A percentile compares a stretch with the other conserved stretches of the same genome.
Conservation (phyloP, 257 asterid genomes). For the Dorcoceras hygrometricum region DNA sequence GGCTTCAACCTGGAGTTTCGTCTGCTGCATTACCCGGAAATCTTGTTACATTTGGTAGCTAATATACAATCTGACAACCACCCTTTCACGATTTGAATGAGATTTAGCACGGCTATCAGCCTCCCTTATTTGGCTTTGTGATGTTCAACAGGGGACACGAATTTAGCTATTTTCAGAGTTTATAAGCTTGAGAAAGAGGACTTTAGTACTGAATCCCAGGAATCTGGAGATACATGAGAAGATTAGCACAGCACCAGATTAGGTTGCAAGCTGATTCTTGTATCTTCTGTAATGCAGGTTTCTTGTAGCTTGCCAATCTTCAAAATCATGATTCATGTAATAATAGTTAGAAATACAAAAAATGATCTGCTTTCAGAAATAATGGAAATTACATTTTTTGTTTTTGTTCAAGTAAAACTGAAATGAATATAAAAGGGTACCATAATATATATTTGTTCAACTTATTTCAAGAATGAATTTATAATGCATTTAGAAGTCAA, state of each 20-base stretch:
- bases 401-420: no score
- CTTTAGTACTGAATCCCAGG: conserved; percentile 29
- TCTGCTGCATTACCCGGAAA: conserved; percentile 69
- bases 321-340: background rate
- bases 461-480: no score
- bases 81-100: background rate
- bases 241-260: conserved; percentile 23
- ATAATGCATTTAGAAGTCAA: no score
- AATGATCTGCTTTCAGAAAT: no score
- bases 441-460: no score
- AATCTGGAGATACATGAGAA: conserved; percentile 28
- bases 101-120: background rate
- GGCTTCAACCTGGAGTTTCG: conserved; percentile 73
- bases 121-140: background rate
- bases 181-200: conserved; percentile 47
- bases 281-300: background rate
- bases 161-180: conserved; percentile 73
- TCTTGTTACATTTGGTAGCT: conserved; percentile 66
- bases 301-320: background rate
- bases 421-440: no score
- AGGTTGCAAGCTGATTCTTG: conserved; percentile 22
- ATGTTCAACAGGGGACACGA: conserved; percentile 54
- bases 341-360: no score
- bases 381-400: no score
- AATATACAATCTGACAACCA: background rate